Conservation (phyloP, 1,284 basidiomycete species). For the Cutaneotrichosporon dermatis region DNA sequence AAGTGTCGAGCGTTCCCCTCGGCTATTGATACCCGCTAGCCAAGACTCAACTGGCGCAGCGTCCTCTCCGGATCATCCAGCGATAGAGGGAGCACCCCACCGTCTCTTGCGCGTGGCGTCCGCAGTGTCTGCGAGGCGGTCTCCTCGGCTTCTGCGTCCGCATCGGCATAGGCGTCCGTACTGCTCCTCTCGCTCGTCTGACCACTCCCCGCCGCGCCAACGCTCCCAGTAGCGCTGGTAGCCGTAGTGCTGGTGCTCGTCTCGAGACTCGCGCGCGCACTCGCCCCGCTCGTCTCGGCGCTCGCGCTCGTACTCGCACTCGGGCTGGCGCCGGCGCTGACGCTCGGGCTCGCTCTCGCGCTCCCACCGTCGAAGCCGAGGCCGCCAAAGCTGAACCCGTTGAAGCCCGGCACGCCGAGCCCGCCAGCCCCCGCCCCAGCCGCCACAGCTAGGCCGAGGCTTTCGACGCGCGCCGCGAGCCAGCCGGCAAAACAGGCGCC, state of each 20-base stretch:
- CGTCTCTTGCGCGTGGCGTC: no score
- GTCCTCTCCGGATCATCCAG: no score
- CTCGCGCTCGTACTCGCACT: not conserved
- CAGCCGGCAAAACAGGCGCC: conserved; percentile 45
- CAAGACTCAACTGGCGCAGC: no score
- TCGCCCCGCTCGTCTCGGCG: not conserved
- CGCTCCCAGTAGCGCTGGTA: not conserved
- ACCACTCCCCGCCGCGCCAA: not conserved
- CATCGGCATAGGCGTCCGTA: not conserved
- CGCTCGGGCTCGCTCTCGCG: no score
- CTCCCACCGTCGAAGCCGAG: no score
- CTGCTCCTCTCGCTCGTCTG: not conserved
- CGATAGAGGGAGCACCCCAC: no score
- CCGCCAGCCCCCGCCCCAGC: no score
- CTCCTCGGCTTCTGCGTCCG: no score
- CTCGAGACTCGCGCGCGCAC: not conserved
- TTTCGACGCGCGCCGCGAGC: conserved; percentile 36
- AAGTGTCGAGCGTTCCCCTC: no score
- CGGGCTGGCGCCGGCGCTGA: no score
- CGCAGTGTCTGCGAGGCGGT: no score
- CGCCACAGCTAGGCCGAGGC: conserved; percentile 33
- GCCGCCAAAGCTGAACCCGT: not conserved
- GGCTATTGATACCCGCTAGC: no score
- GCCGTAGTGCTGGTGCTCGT: not conserved
- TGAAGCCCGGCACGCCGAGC: not conserved